Conservation (phyloP, 805 yeast genomes). For the Komagataella phaffii region DNA sequence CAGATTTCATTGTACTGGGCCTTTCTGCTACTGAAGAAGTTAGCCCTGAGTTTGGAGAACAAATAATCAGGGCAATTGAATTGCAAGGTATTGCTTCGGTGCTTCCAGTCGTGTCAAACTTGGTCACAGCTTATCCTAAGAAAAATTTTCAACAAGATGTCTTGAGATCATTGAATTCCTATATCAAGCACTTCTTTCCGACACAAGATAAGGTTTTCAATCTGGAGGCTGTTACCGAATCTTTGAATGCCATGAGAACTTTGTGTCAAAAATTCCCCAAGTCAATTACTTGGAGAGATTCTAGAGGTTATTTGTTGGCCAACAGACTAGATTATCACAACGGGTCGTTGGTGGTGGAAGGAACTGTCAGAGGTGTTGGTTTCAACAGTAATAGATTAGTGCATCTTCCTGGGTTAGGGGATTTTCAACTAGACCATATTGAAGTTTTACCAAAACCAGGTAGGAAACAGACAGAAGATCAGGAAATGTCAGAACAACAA, state of each 20-base stretch:
- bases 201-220: conserved; percentile 65
- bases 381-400: conserved; percentile 66
- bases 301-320: conserved; percentile 79
- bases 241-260: conserved; percentile 57
- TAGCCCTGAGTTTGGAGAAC: conserved; percentile 71
- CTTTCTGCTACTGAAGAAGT: conserved; percentile 80
- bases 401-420: conserved; percentile 86
- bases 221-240: conserved; percentile 54
- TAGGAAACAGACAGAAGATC: conserved; percentile 5
- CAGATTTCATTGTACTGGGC: conserved; percentile 87
- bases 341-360: conserved; percentile 49
- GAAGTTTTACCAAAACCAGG: conserved; percentile 26
- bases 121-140: conserved; percentile 54
- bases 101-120: conserved; percentile 66
- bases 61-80: conserved; percentile 74
- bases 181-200: conserved; percentile 68
- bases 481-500: conserved; percentile 9
- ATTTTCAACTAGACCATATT: conserved; percentile 61
- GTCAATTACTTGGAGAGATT: conserved; percentile 82
- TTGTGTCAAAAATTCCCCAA: conserved; percentile 82
- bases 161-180: conserved; percentile 48
- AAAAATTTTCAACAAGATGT: conserved; percentile 66
- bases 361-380: conserved; percentile 79
- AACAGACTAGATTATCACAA: conserved; percentile 38
- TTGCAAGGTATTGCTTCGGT: conserved; percentile 86